Percentiles rank a stretch among this genome's conserved stretches.
phyloP scores from a whole-genome alignment of 2,329 filamentous ascomycete genomes.

The Neonectria coccinea region DNA sequence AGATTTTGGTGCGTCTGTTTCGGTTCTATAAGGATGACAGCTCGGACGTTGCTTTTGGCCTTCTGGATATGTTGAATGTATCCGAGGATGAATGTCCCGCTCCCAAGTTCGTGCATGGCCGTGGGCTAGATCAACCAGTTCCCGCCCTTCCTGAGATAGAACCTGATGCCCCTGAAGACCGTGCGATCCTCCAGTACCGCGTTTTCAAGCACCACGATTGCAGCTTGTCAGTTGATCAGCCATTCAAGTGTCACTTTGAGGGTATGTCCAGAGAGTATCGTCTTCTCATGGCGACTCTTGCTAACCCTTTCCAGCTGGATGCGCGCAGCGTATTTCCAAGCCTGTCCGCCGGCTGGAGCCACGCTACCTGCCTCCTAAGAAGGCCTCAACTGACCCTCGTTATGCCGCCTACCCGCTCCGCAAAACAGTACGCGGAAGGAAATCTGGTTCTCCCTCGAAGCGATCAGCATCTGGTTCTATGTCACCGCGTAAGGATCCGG shows the following conservation, averaged over 20 bases:
- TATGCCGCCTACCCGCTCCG: not conserved
- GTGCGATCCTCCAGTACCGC: conserved; percentile 10
- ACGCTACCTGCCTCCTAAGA: conserved; percentile 8
- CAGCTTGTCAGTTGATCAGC: not conserved
- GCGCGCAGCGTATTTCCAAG: not conserved
- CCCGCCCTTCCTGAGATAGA: conserved; percentile 11
- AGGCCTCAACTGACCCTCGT: not conserved
- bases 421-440: not conserved
- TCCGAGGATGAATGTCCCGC: not conserved
- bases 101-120: conserved; percentile 10
- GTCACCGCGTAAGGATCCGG: conserved; percentile 8
- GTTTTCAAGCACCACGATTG: conserved; percentile 6
- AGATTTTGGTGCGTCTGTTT: too few species aligned
- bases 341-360: conserved; percentile 4
- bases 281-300: not conserved
- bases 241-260: not conserved
- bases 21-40: not conserved
- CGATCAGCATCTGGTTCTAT: not conserved
- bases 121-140: conserved; percentile 12
- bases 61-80: conserved; percentile 2
- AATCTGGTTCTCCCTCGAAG: too few species aligned
- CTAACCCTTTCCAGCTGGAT: conserved; percentile 5
- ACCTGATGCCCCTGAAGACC: conserved; percentile 9
- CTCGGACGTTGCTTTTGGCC: not conserved
- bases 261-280: not conserved